Percentiles rank a stretch among this genome's conserved stretches.
These are phyloP conservation scores for Annulohypoxylon nitens DNA, from an alignment of 495 filamentous ascomycete genomes.

Conservation along the genomic window DNA sequence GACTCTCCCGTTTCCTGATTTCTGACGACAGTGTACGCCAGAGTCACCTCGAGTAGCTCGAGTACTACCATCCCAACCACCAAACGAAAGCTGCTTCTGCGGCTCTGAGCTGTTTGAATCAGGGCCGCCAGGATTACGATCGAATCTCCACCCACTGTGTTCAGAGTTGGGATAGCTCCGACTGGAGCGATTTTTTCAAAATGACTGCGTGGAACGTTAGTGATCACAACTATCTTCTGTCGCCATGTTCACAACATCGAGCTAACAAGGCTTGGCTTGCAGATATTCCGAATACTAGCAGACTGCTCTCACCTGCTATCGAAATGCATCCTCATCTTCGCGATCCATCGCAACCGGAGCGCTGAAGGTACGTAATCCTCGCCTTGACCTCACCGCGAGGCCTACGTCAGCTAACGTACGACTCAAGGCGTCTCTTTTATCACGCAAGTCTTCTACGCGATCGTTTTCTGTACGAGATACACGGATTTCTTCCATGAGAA, in stretches of 20 bases:
- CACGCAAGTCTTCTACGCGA: constrained; percentile 87
- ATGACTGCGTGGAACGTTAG: constrained; percentile 45
- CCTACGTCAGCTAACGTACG: constrained; percentile 39
- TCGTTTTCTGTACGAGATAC: constrained; percentile 90
- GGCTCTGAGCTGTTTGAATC: constrained; percentile 44
- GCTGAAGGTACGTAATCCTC: constrained; percentile 77
- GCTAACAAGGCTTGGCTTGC: constrained; percentile 46
- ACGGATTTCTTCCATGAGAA: constrained; percentile 77
- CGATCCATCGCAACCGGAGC: constrained; percentile 88
- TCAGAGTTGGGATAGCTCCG: constrained; percentile 29
- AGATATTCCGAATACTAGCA: constrained; percentile 83
- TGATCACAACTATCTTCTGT: neutral
- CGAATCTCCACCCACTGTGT: constrained; percentile 13
- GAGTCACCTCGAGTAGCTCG: constrained; percentile 5
- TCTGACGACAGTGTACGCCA: neutral
- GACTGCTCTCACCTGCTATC: constrained; percentile 87
- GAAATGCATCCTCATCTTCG: constrained; percentile 89
- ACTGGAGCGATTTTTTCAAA: constrained; percentile 17
- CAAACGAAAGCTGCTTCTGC: constrained; percentile 33
- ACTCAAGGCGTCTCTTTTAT: constrained; percentile 89
- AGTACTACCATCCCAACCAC: constrained; percentile 20
- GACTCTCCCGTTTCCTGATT: constrained; percentile 5
- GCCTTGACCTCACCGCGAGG: neutral
- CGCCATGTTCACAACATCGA: neutral
- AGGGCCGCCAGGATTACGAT: constrained; percentile 38